Percentiles rank a stretch among this genome's conserved stretches.
Evolutionary conservation across 306 rosid genomes (phyloP).

Genomic region (Cicer chorassanicum): DNA sequence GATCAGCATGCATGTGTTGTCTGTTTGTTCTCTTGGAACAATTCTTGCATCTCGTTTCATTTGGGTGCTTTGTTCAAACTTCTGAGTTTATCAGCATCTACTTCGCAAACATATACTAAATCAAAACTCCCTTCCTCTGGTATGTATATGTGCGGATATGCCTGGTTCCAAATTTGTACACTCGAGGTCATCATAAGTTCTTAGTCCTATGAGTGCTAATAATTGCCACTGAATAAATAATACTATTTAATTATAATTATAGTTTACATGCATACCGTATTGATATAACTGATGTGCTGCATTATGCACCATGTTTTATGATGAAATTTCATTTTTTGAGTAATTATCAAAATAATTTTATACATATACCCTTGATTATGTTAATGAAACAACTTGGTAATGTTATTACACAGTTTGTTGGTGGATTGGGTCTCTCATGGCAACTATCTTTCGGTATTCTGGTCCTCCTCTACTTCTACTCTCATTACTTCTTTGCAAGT

Average conservation of each 20-base stretch:
- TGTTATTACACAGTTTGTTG: slow-evolving; percentile 75
- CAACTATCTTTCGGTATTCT: slow-evolving; percentile 91
- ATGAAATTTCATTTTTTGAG: slow-evolving; percentile 33
- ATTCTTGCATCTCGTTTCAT: slow-evolving; percentile 29
- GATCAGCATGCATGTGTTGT: slow-evolving; percentile 17
- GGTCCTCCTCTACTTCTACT: slow-evolving; percentile 94
- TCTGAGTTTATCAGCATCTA: not conserved
- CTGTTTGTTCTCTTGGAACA: slow-evolving; percentile 29
- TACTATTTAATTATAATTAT: slow-evolving; percentile 8
- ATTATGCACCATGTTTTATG: slow-evolving; percentile 16
- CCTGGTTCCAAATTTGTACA: not conserved
- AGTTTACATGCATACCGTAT: slow-evolving; percentile 9
- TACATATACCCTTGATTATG: slow-evolving; percentile 6
- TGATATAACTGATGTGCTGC: not conserved
- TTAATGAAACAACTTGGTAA: slow-evolving; percentile 37
- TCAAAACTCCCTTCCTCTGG: not conserved
- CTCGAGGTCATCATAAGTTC: slow-evolving; percentile 7
- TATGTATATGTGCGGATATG: not conserved
- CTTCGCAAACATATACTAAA: not conserved
- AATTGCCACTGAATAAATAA: not conserved
- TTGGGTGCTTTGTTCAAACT: slow-evolving; percentile 26
- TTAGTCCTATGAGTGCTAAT: slow-evolving; percentile 2
- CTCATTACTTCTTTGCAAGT: slow-evolving; percentile 99
- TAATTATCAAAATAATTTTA: slow-evolving; percentile 3
- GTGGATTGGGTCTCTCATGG: slow-evolving; percentile 97